A percentile compares a stretch with the other conserved stretches of the same genome.
Conservation (phyloP, 495 filamentous ascomycete species). For the Penicillium pulvis region DNA sequence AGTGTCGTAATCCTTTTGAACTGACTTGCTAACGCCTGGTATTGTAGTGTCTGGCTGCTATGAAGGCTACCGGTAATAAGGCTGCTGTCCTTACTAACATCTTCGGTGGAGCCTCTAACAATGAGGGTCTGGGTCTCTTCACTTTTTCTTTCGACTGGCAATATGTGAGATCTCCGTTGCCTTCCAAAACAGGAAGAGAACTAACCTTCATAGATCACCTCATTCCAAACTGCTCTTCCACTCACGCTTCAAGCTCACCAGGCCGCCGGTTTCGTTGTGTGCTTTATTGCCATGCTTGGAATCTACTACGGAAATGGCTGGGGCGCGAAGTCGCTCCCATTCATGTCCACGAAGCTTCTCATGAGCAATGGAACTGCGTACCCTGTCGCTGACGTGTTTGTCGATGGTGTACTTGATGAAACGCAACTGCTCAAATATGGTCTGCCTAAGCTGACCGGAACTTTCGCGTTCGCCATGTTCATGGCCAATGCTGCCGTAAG, state of each 20-base stretch:
- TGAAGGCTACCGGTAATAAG: constrained; percentile 29
- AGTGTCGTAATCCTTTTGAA: background rate
- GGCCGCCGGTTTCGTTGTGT: constrained; percentile 17
- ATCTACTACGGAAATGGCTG: constrained; percentile 35
- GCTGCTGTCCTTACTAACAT: constrained; percentile 40
- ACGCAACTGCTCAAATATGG: constrained; percentile 35
- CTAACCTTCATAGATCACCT: constrained; percentile 33
- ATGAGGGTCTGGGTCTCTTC: constrained; percentile 53
- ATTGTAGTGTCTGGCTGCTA: constrained; percentile 49
- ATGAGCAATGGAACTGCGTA: constrained; percentile 23
- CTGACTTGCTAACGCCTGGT: background rate
- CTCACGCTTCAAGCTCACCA: constrained; percentile 27
- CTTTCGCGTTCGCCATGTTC: constrained; percentile 39
- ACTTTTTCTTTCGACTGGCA: constrained; percentile 58
- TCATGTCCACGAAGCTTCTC: constrained; percentile 31
- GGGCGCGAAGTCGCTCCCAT: constrained; percentile 28
- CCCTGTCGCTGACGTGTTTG: constrained; percentile 35
- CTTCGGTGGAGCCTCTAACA: constrained; percentile 57
- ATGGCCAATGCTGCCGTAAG: constrained; percentile 38
- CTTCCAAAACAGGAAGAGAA: background rate
- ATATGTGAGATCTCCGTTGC: constrained; percentile 41
- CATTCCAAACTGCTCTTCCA: constrained; percentile 36
- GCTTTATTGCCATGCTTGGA: constrained; percentile 27
- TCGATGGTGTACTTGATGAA: constrained; percentile 37
- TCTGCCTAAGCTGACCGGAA: constrained; percentile 44